Evolutionary conservation across 345 rosid genomes (phyloP), one percentile per base, ranked within the genome.

Genomic region (Nephelium lappaceum): DNA sequence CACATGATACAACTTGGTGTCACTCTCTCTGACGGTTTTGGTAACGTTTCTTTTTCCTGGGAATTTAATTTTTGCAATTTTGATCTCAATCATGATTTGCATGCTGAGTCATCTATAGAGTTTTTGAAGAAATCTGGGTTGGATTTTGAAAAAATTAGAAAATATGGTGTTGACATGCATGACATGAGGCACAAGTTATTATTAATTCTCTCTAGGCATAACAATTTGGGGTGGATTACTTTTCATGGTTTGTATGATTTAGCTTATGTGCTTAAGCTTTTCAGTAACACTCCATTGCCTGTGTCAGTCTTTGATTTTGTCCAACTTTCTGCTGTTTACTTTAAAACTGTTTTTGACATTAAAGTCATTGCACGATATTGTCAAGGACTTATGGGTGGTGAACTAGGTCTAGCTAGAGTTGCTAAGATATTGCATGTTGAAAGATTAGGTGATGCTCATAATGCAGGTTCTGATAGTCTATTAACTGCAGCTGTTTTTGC

Each of bases 61-160:
- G 73, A 69, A 36, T 69, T 69, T 6, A 69, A 42, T 49, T 69
- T 69, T 47, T 69, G 38, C 6, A 57, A 69, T 11, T 69, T 69
- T 14, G 60, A 69, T 47, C 0, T 24, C 12, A 11, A 25, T 36
- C 45, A 47, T 15, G 73, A 69, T 11, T 5, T 2, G 7, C 45
- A 15, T 38, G 38, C 24, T 41, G 21, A 47, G 11, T n/a, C 47
- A 45, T 69, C 73, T 11, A 69, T 69, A 0, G 21, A 15, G 2
- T n/a, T 45, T 8, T 11, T 47, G 73, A 1, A 4, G 10, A 15
- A 25, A 5, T 43, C 25, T 38, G 73, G 73, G 21, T 0, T 69
- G n/a, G 19, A 69, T 31, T 69, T 69, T 47, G 58, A 49, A 10
- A 69, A 14, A 38, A 69, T 69, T 69, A 19, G 39, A 24, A 47